Evolutionary conservation across 2,329 filamentous ascomycete genomes (phyloP).

Genomic region (Didymella exigua): DNA sequence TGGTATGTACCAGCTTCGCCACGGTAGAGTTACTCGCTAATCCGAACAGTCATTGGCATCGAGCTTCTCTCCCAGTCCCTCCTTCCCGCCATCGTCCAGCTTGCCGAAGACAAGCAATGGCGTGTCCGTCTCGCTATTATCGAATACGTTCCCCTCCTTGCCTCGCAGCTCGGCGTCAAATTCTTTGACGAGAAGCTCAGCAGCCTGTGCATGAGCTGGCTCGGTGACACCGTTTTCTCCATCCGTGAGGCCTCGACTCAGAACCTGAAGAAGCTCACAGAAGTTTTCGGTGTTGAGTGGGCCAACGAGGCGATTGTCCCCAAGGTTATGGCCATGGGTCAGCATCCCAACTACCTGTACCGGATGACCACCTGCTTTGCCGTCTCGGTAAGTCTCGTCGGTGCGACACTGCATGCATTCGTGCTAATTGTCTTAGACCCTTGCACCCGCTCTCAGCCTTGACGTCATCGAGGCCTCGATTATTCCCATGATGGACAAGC

Average conservation of each 20-base stretch:
- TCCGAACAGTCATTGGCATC: conserved; percentile 83
- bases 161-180: conserved; percentile 91
- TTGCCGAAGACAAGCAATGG: conserved; percentile 99
- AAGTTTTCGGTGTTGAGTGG: conserved; percentile 98
- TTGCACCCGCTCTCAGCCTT: conserved; percentile 89
- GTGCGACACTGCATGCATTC: neutral
- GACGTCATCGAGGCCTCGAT: conserved; percentile 93
- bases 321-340: conserved; percentile 98
- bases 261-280: conserved; percentile 97
- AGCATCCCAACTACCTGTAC: conserved; percentile 98
- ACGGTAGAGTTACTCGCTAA: conserved; percentile 16
- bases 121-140: conserved; percentile 97
- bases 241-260: conserved; percentile 97
- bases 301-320: conserved; percentile 96
- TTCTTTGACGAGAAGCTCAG: conserved; percentile 99
- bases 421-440: conserved; percentile 67
- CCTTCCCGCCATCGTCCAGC: conserved; percentile 93
- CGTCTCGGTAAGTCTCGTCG: conserved; percentile 75
- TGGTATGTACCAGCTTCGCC: conserved; percentile 58
- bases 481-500: conserved; percentile 92
- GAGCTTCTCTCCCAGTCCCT: conserved; percentile 95
- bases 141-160: conserved; percentile 96
- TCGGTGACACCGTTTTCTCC: conserved; percentile 97
- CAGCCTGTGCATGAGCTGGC: conserved; percentile 95
- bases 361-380: conserved; percentile 99